Evolutionary conservation across 139 green algal species (phyloP).

Genomic region (Tetradesmus obliquus): DNA sequence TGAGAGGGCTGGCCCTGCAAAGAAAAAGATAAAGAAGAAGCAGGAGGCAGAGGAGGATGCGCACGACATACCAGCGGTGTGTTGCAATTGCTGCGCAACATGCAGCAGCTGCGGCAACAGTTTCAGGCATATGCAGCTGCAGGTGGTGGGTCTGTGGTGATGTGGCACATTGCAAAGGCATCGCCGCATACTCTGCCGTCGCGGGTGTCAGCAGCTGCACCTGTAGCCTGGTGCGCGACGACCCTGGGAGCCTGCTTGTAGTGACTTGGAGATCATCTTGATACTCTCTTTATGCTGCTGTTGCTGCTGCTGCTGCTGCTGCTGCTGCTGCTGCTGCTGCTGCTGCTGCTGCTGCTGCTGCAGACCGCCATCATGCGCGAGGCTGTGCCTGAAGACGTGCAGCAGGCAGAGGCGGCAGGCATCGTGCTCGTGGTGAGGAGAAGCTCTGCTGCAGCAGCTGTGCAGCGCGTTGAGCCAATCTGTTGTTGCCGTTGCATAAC

Average conservation of each 20-base stretch:
- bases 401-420: slow-evolving; percentile 32
- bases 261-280: neutral
- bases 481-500: neutral
- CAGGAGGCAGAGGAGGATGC: slow-evolving; percentile 6
- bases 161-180: no score
- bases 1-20: neutral
- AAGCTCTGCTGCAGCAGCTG: neutral
- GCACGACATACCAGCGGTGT: neutral
- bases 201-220: neutral
- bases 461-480: neutral
- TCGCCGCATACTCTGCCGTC: no score
- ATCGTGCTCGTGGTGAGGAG: slow-evolving; percentile 32
- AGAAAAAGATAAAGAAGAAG: slow-evolving; percentile 37
- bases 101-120: neutral
- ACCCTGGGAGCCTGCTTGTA: neutral
- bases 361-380: neutral
- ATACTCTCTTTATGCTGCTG: no score
- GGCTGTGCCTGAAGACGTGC: slow-evolving; percentile 10
- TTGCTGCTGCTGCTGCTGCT: neutral
- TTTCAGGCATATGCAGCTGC: neutral
- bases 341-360: neutral
- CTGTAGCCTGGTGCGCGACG: neutral
- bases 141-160: no score
- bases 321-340: neutral
- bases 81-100: neutral